These are phyloP conservation scores for Curvularia sp. DNA, from an alignment of 2,329 filamentous ascomycete genomes.

Conservation along the genomic window DNA sequence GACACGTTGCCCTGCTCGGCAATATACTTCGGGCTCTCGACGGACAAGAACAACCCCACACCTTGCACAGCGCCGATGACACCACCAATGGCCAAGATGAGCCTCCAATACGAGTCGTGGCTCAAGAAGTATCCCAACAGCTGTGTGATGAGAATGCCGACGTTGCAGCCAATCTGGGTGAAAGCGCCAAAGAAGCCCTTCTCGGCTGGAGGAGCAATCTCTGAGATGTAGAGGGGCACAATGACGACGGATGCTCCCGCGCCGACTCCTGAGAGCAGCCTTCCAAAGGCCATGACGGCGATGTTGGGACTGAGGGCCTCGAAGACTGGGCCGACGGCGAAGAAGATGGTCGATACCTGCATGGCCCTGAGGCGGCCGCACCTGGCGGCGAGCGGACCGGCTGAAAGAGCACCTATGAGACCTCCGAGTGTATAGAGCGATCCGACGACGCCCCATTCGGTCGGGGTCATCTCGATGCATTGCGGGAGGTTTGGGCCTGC, in stretches of 20 bases:
- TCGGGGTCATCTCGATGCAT: constrained; percentile 87
- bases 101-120: constrained; percentile 78
- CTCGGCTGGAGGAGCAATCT: constrained; percentile 75
- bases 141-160: constrained; percentile 86
- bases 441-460: constrained; percentile 83
- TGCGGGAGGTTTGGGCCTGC: constrained; percentile 62
- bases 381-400: constrained; percentile 78
- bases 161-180: constrained; percentile 92
- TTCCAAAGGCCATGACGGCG: constrained; percentile 72
- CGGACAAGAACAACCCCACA: constrained; percentile 70
- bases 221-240: constrained; percentile 92
- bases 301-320: constrained; percentile 77
- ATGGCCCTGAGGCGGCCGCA: constrained; percentile 80
- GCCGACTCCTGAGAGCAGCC: constrained; percentile 81
- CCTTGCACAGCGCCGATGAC: constrained; percentile 72
- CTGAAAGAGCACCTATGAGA: constrained; percentile 78
- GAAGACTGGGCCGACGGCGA: constrained; percentile 75
- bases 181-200: constrained; percentile 81
- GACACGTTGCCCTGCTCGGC: constrained; percentile 69
- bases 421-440: constrained; percentile 93
- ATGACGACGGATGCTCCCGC: constrained; percentile 91
- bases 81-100: constrained; percentile 78
- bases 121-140: constrained; percentile 87
- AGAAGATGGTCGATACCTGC: constrained; percentile 78
- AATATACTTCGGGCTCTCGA: constrained; percentile 90